Conservation (phyloP, 2,329 filamentous ascomycete genomes). For the Xylaria multiplex region DNA sequence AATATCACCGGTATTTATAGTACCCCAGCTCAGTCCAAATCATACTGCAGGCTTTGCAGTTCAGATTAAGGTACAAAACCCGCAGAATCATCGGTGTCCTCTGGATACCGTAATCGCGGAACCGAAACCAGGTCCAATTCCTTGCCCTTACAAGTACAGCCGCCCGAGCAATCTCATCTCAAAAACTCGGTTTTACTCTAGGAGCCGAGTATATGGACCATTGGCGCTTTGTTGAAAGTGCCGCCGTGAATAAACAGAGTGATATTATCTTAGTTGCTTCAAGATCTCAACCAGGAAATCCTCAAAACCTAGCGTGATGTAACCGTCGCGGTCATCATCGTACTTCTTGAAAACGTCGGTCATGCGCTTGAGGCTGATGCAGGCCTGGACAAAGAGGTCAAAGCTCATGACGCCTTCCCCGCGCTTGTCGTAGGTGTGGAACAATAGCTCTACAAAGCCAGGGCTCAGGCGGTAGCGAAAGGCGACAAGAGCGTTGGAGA, state of each 20-base stretch:
- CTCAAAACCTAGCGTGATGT: constrained; percentile 84
- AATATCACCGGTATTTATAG: constrained; percentile 30
- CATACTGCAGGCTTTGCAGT: constrained; percentile 10
- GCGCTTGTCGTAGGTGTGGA: constrained; percentile 87
- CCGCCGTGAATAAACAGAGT: not conserved
- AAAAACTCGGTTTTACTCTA: not conserved
- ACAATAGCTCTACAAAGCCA: constrained; percentile 84
- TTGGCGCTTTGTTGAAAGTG: not conserved
- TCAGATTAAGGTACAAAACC: not conserved
- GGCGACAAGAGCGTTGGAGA: constrained; percentile 86
- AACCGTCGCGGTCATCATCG: constrained; percentile 95
- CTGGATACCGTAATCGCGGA: constrained; percentile 3
- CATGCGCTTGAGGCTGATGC: constrained; percentile 97
- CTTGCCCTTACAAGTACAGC: constrained; percentile 20
- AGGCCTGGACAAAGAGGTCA: constrained; percentile 96
- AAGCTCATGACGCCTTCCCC: constrained; percentile 81
- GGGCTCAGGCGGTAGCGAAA: constrained; percentile 93
- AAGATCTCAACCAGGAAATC: constrained; percentile 78
- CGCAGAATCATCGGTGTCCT: not conserved
- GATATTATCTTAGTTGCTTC: constrained; percentile 65
- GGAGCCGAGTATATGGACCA: not conserved
- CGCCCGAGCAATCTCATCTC: not conserved
- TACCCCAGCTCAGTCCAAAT: constrained; percentile 18
- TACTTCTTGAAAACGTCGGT: constrained; percentile 99
- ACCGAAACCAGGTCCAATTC: not conserved